Conservation (phyloP, 306 rosid species). For the Cucumis cinereus region DNA sequence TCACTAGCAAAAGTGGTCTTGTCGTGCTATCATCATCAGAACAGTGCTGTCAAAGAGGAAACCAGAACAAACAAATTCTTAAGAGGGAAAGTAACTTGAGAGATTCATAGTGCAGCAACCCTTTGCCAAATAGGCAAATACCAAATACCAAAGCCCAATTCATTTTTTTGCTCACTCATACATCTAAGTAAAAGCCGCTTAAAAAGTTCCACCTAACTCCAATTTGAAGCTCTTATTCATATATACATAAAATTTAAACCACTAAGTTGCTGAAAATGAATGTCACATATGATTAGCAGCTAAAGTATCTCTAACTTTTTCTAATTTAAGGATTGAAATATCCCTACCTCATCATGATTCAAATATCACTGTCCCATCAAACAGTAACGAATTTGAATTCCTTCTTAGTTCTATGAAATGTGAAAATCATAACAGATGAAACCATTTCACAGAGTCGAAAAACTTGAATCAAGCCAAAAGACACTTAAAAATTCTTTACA, state of each 20-base stretch:
- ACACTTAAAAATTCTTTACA: background rate
- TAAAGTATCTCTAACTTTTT: background rate
- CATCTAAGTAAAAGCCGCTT: background rate
- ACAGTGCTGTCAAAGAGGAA: constrained; percentile 56
- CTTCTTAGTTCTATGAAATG: background rate
- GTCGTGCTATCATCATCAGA: constrained; percentile 66
- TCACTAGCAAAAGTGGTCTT: constrained; percentile 77
- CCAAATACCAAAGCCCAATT: background rate
- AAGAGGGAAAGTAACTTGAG: background rate
- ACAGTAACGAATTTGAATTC: too few species aligned
- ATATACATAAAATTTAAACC: background rate
- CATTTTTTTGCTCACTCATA: background rate
- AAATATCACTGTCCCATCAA: too few species aligned
- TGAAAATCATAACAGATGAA: background rate
- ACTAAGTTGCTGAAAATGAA: background rate
- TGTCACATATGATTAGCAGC: background rate
- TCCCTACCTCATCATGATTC: too few species aligned
- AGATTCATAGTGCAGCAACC: background rate
- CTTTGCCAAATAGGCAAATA: background rate
- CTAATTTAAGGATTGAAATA: too few species aligned
- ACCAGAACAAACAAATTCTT: background rate
- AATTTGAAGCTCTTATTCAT: background rate
- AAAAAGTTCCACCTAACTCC: background rate
- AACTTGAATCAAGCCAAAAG: background rate
- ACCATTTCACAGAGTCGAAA: background rate